Base-by-base conservation (phyloP, 2,329 filamentous ascomycete genomes). In the Colletotrichum kahawae region DNA sequence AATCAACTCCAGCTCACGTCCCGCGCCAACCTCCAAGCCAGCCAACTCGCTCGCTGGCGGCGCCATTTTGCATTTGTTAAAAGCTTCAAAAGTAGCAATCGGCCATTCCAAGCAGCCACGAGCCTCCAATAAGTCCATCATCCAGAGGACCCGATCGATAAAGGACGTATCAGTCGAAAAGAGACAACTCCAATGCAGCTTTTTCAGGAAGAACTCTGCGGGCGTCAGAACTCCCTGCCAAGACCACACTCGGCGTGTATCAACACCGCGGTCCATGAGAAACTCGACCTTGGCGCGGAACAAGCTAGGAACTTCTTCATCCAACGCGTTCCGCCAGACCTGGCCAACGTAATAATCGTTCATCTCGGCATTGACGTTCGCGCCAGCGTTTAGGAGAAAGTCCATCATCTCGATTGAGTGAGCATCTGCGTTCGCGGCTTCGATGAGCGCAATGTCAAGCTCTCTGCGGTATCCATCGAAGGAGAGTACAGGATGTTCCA, bases 201-300 rank as follows among this genome's bases (percentile, higher is more conserved):
- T 70, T 6, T 27, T 14, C 13, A 70, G 43, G 14, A 64, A 38
- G 31, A 70, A 70, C 14, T 56, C 21, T 7, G 63, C n/a, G 1
- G 67, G 38, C 24, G 57, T 70, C 6, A 33, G 29, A 12, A 56
- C 18, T 6, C 67, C 43, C 21, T 63, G n/a, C n/a, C n/a, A 64
- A 8, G 59, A 63, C 67, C 57, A 54, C 29, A 70, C 59, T 18
- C 16, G 10, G 5, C 7, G 21, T 16, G 24, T 29, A 31, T 64
- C 33, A 13, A 70, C n/a, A 7, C 67, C 67, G 7, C 16, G 59
- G 13, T 51, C 13, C 5, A 56, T n/a, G 16, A 63, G 43, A 18
- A 70, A 70, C 5, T 64, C 59, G 5, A 70, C 59, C 21, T 64
- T 70, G 38, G 59, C 38, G 29, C 67, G 43, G n/a, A 70, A 70